phyloP scores from a whole-genome alignment of 306 rosid genomes.

The Quercus bicolor region DNA sequence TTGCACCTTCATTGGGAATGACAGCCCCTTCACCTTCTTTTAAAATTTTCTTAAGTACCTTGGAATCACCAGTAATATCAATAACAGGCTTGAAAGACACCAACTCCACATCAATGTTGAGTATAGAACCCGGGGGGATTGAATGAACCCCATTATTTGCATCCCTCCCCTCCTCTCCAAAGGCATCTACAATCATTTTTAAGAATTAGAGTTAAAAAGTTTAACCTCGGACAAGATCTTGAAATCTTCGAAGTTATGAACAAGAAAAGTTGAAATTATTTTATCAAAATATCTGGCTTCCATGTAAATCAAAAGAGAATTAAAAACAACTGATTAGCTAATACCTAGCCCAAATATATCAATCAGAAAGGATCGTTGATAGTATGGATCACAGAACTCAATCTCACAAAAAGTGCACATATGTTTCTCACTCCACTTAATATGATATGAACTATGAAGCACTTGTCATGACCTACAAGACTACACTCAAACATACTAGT shows the following conservation, averaged over 20 bases:
- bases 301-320: not conserved
- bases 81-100: constrained; percentile 64
- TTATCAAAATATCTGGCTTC: not conserved
- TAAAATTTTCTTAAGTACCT: constrained; percentile 60
- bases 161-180: constrained; percentile 45
- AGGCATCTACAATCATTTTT: constrained; percentile 45
- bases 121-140: constrained; percentile 43
- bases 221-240: not conserved
- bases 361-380: not conserved
- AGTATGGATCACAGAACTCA: not conserved
- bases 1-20: constrained; percentile 60
- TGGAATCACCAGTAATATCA: constrained; percentile 61
- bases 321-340: not conserved
- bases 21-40: constrained; percentile 59
- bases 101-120: constrained; percentile 54
- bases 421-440: not conserved
- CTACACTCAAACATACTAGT: not conserved
- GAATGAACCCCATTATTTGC: constrained; percentile 35
- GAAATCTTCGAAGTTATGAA: not conserved
- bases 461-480: not conserved
- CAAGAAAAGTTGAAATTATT: not conserved
- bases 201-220: not conserved
- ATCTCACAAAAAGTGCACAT: not conserved
- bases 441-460: not conserved
- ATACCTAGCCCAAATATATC: not conserved